Evolutionary conservation across 768 basidiomycete genomes (phyloP).

Genomic region (Rhodotorula paludigena): DNA sequence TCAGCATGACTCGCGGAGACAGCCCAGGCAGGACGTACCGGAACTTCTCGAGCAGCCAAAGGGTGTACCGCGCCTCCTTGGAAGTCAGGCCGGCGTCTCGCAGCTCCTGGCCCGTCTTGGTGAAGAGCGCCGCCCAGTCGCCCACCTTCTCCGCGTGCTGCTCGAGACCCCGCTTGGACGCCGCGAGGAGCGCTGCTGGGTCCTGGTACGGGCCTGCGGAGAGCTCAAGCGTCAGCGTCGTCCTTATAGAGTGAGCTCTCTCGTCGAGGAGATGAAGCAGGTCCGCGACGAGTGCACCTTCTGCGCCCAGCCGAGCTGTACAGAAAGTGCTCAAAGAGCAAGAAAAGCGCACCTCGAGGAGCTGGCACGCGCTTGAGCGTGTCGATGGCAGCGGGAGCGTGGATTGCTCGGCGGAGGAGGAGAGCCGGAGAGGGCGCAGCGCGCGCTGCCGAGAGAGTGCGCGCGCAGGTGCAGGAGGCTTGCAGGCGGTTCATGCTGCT

Average conservation of each 20-base stretch:
- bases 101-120: constrained; percentile 5
- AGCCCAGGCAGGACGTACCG: constrained; percentile 1
- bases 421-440: neutral
- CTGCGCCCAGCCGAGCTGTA: too few species aligned
- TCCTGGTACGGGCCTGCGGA: neutral
- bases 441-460: neutral
- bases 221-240: too few species aligned
- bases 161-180: constrained; percentile 9
- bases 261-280: neutral
- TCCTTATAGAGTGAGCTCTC: neutral
- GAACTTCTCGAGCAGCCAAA: constrained; percentile 27
- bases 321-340: neutral
- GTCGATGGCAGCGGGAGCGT: constrained; percentile 13
- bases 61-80: constrained; percentile 8
- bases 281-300: too few species aligned
- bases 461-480: neutral
- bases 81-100: constrained; percentile 11
- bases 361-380: neutral
- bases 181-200: constrained; percentile 6
- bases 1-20: too few species aligned
- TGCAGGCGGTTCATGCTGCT: neutral
- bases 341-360: constrained; percentile 1
- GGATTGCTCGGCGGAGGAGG: neutral
- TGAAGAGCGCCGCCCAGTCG: constrained; percentile 10
- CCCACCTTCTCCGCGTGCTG: constrained; percentile 17